phyloP scores from a whole-genome alignment of 441 rosid species.

The Kokia cookei region DNA sequence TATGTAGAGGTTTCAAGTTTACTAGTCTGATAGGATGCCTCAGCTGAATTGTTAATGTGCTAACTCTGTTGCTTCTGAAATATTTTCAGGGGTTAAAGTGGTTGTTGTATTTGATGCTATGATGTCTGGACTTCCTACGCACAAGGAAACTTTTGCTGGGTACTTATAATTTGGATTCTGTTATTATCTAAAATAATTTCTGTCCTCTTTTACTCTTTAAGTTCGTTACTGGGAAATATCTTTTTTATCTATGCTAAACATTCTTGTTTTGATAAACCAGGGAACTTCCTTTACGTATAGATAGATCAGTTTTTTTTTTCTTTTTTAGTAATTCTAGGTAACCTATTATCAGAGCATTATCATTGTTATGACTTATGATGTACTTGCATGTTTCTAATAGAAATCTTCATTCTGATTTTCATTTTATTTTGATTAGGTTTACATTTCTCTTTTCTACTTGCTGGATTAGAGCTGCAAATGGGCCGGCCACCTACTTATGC shows the following conservation, averaged over 20 bases:
- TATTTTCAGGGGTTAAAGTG: conserved; percentile 74
- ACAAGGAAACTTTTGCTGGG: conserved; percentile 77
- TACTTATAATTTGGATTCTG: conserved; percentile 16
- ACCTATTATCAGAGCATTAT: background rate
- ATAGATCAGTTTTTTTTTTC: background rate
- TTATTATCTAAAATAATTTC: background rate
- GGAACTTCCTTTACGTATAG: background rate
- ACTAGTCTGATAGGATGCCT: background rate
- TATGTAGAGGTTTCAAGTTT: background rate
- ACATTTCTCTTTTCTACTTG: background rate
- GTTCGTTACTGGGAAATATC: background rate
- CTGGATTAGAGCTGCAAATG: background rate
- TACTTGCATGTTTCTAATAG: background rate
- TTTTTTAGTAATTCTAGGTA: background rate
- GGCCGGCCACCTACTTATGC: no score
- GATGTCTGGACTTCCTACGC: conserved; percentile 86
- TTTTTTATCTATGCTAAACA: background rate
- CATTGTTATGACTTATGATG: background rate
- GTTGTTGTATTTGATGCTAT: conserved; percentile 91
- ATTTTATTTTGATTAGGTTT: background rate
- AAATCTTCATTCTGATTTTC: background rate
- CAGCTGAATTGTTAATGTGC: background rate
- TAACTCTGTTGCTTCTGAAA: conserved; percentile 17
- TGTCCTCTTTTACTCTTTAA: background rate
- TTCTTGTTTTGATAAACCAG: background rate